phyloP scores from a whole-genome alignment of 129 eudicot genomes.

The Calendula officinalis region DNA sequence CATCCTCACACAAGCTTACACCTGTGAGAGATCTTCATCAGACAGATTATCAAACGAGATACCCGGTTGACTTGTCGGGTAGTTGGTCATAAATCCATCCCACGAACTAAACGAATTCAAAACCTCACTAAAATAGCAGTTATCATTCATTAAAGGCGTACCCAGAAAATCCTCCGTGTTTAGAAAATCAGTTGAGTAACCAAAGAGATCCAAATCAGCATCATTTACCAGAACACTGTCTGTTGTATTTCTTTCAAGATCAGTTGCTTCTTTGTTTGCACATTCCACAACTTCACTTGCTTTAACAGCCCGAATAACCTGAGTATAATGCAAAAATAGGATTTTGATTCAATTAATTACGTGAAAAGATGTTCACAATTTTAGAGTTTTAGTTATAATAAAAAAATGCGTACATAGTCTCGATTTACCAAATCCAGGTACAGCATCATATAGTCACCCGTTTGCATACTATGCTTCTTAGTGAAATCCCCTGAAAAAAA shows the following conservation, averaged over 20 bases:
- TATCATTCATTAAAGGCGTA: slow-evolving; percentile 39
- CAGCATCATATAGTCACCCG: slow-evolving; percentile 61
- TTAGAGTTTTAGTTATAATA: neutral
- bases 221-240: slow-evolving; percentile 13
- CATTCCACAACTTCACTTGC: slow-evolving; percentile 28
- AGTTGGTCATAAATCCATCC: slow-evolving; percentile 43
- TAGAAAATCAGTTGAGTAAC: slow-evolving; percentile 14
- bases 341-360: neutral
- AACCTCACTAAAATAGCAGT: slow-evolving; percentile 41
- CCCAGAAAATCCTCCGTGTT: slow-evolving; percentile 12
- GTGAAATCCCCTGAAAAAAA: slow-evolving; percentile 58
- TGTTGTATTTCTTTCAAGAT: slow-evolving; percentile 4
- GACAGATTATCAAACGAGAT: slow-evolving; percentile 47
- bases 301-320: slow-evolving; percentile 59
- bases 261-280: slow-evolving; percentile 8
- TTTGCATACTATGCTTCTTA: slow-evolving; percentile 42
- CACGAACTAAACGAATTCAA: slow-evolving; percentile 36
- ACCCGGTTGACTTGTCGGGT: slow-evolving; percentile 30
- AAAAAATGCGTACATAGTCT: slow-evolving; percentile 46
- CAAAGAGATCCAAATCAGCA: slow-evolving; percentile 2
- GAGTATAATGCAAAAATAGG: neutral
- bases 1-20: slow-evolving; percentile 6
- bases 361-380: neutral
- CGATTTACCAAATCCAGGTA: slow-evolving; percentile 45
- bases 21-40: slow-evolving; percentile 39